A percentile compares a stretch with the other conserved stretches of the same genome.
Evolutionary conservation across 495 filamentous ascomycete genomes (phyloP).

Genomic region (Apiosordaria backusii): DNA sequence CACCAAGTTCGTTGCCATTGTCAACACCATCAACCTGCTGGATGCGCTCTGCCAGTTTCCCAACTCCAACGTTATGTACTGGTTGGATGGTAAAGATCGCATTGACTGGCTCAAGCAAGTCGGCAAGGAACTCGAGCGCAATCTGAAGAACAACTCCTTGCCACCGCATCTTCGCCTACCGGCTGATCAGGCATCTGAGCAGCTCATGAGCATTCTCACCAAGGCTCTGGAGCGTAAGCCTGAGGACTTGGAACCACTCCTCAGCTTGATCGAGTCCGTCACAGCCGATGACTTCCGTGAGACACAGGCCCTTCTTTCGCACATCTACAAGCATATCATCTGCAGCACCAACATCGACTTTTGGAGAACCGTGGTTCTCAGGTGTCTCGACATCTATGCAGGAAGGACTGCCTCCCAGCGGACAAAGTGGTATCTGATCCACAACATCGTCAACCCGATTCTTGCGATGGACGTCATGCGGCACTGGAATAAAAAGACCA

Average conservation of each 20-base stretch:
- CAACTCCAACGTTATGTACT: constrained; percentile 56
- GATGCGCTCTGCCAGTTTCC: constrained; percentile 65
- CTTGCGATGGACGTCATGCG: constrained; percentile 94
- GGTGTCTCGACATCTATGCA: constrained; percentile 85
- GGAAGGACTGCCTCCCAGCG: constrained; percentile 72
- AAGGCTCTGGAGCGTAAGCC: constrained; percentile 69
- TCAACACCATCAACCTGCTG: constrained; percentile 84
- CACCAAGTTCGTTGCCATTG: constrained; percentile 61
- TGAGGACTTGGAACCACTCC: constrained; percentile 83
- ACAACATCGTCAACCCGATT: constrained; percentile 90
- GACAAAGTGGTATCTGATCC: constrained; percentile 89
- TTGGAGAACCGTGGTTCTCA: constrained; percentile 76
- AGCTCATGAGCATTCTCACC: constrained; percentile 81
- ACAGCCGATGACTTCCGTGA: constrained; percentile 78
- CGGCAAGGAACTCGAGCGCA: constrained; percentile 71
- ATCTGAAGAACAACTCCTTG: constrained; percentile 64
- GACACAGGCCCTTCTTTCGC: constrained; percentile 68
- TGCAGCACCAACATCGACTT: constrained; percentile 82
- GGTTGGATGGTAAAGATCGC: constrained; percentile 74
- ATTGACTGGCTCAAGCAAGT: constrained; percentile 66
- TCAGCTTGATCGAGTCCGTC: constrained; percentile 75
- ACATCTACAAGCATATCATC: constrained; percentile 84
- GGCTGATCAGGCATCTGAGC: constrained; percentile 82
- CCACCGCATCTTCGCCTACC: constrained; percentile 72
- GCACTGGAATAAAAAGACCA: constrained; percentile 51